Evolutionary conservation across 2,329 filamentous ascomycete genomes (phyloP).

Genomic region (Colletotrichum simmondsii): DNA sequence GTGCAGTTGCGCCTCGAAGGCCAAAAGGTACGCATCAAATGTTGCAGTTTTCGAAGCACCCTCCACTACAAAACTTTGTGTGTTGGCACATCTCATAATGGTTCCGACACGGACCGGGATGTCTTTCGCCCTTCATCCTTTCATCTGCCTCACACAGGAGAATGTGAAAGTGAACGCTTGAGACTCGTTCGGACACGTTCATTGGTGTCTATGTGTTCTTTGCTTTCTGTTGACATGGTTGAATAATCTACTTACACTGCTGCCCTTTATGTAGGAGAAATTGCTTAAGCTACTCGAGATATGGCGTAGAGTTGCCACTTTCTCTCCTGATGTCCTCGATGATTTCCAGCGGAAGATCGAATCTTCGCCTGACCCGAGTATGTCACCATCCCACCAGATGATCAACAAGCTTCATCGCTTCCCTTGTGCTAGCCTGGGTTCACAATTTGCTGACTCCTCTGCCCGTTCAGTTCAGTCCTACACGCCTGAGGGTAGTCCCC

Average conservation of each 20-base stretch:
- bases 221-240: not conserved
- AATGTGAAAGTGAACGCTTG: not conserved
- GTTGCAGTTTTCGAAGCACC: not conserved
- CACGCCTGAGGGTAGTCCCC: conserved; percentile 75
- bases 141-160: not conserved
- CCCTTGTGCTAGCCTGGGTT: not conserved
- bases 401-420: conserved; percentile 21
- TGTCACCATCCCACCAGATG: conserved; percentile 50
- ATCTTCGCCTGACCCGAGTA: conserved; percentile 71
- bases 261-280: conserved; percentile 80
- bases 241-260: conserved; percentile 50
- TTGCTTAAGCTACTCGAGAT: conserved; percentile 96
- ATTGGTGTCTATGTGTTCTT: not conserved
- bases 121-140: not conserved
- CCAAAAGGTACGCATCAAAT: conserved; percentile 86
- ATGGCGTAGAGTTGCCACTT: conserved; percentile 96
- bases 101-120: not conserved
- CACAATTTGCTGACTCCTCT: conserved; percentile 2
- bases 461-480: conserved; percentile 69
- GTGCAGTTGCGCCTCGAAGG: conserved; percentile 87
- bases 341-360: conserved; percentile 86
- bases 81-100: not conserved
- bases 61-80: not conserved
- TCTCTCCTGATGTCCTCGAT: conserved; percentile 81
- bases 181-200: not conserved